Percentiles rank a stretch among this genome's conserved stretches.
These are phyloP conservation scores for Lasiodiplodia theobromae DNA, from an alignment of 2,329 filamentous ascomycete genomes.

Conservation along the genomic window DNA sequence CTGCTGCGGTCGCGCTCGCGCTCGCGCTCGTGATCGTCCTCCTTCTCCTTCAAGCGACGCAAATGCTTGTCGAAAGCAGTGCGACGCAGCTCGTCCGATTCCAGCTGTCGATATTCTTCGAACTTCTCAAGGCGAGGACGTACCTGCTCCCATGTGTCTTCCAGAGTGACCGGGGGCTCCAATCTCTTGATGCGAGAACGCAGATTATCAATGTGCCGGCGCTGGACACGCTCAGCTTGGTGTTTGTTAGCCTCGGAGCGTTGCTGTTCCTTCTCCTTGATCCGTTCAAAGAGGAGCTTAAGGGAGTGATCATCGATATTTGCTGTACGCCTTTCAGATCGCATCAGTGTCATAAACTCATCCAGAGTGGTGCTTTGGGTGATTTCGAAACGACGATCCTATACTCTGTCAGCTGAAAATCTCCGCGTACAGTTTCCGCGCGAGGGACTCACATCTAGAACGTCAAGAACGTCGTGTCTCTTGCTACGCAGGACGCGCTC, in stretches of 20 bases:
- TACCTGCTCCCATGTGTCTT: slow-evolving; percentile 90
- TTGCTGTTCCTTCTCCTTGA: slow-evolving; percentile 85
- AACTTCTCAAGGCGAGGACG: slow-evolving; percentile 78
- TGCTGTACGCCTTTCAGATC: slow-evolving; percentile 85
- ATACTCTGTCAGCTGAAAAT: slow-evolving; percentile 24
- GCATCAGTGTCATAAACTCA: slow-evolving; percentile 84
- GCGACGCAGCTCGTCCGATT: slow-evolving; percentile 81
- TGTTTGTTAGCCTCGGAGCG: slow-evolving; percentile 85
- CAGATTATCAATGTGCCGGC: slow-evolving; percentile 82
- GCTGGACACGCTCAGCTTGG: slow-evolving; percentile 82
- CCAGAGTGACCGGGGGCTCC: slow-evolving; percentile 78
- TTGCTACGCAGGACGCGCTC: slow-evolving; percentile 83
- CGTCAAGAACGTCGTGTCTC: slow-evolving; percentile 84
- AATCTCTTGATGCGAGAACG: slow-evolving; percentile 88
- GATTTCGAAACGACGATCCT: slow-evolving; percentile 93
- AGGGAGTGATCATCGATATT: slow-evolving; percentile 83
- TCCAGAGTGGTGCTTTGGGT: slow-evolving; percentile 85
- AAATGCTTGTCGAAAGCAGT: slow-evolving; percentile 91
- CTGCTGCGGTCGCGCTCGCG: slow-evolving; percentile 63
- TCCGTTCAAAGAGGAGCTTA: slow-evolving; percentile 82
- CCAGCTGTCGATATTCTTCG: slow-evolving; percentile 83
- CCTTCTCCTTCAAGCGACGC: slow-evolving; percentile 87
- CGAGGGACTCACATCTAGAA: slow-evolving; percentile 74
- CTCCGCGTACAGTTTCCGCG: slow-evolving; percentile 1
- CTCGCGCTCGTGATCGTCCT: slow-evolving; percentile 74